A percentile compares a stretch with the other conserved stretches of the same genome.
Conservation (phyloP, 768 basidiomycete genomes). For the Chalciporus chontae region DNA sequence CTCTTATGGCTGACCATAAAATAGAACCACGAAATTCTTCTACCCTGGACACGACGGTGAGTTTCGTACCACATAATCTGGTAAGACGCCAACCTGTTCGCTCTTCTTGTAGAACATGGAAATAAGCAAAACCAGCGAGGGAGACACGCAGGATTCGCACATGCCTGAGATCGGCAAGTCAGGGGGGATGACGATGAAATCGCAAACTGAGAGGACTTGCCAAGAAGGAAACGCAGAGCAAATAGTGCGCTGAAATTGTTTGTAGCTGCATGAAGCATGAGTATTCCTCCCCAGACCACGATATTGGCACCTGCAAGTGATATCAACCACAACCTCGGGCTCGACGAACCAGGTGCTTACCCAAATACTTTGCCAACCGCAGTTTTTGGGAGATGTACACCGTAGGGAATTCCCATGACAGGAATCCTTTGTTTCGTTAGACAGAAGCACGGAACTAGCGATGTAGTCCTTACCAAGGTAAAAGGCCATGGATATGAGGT, state of each 20-base stretch:
- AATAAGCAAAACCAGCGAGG: slow-evolving; percentile 57
- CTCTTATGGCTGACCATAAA: slow-evolving; percentile 44
- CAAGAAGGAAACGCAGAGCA: slow-evolving; percentile 58
- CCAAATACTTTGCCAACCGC: slow-evolving; percentile 60
- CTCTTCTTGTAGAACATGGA: slow-evolving; percentile 70
- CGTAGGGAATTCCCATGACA: slow-evolving; percentile 64
- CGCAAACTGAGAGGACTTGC: slow-evolving; percentile 28
- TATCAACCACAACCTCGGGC: not conserved
- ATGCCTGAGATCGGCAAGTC: slow-evolving; percentile 42
- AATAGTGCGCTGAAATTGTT: slow-evolving; percentile 61
- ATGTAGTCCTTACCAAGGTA: slow-evolving; percentile 45
- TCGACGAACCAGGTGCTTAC: slow-evolving; percentile 26
- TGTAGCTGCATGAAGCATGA: slow-evolving; percentile 59
- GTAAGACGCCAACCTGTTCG: too few relatives aligned
- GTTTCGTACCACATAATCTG: too few relatives aligned
- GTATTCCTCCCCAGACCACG: slow-evolving; percentile 52
- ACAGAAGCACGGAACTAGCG: not conserved
- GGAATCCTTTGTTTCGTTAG: slow-evolving; percentile 39
- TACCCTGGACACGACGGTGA: too few relatives aligned
- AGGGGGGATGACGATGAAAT: not conserved
- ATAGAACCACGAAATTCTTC: slow-evolving; percentile 59
- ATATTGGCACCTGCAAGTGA: slow-evolving; percentile 47
- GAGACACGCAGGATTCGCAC: slow-evolving; percentile 65
- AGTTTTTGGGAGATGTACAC: slow-evolving; percentile 63
- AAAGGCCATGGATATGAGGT: slow-evolving; percentile 61